These are phyloP conservation scores for Rhododendron kiyosumense DNA, from an alignment of 148 eudicot species.

Conservation along the genomic window DNA sequence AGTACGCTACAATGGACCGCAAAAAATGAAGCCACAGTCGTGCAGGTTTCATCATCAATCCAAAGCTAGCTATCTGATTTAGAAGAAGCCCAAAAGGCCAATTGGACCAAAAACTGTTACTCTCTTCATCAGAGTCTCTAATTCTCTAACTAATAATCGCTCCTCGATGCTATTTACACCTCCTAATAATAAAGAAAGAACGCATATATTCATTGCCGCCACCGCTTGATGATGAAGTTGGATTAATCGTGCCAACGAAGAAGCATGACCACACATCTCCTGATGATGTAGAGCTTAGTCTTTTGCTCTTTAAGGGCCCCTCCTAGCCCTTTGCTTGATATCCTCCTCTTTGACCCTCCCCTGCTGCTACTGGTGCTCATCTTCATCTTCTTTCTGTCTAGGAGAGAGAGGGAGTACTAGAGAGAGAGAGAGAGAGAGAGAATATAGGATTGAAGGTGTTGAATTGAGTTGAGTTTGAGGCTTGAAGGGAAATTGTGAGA, in stretches of 20 bases:
- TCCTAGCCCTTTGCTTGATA: slow-evolving; percentile 60
- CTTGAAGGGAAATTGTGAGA: slow-evolving; percentile 2
- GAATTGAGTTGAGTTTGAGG: slow-evolving; percentile 9
- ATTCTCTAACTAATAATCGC: not conserved
- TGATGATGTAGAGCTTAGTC: slow-evolving; percentile 55
- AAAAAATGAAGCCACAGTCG: slow-evolving; percentile 16
- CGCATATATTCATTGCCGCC: not conserved
- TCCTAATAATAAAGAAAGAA: not conserved
- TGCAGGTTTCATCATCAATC: no score
- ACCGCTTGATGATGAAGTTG: slow-evolving; percentile 16
- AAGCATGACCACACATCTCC: slow-evolving; percentile 94
- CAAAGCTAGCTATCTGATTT: slow-evolving; percentile 4
- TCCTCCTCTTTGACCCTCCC: slow-evolving; percentile 60
- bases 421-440: not conserved
- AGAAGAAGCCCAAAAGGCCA: slow-evolving; percentile 7
- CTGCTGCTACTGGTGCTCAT: slow-evolving; percentile 31
- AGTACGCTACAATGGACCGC: slow-evolving; percentile 12
- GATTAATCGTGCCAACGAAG: slow-evolving; percentile 84
- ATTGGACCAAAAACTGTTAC: slow-evolving; percentile 5
- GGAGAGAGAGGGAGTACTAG: not conserved
- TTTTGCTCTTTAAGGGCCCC: slow-evolving; percentile 52
- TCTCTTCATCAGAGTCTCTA: not conserved
- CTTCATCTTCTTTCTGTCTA: slow-evolving; percentile 34
- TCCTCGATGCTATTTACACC: slow-evolving; percentile 13
- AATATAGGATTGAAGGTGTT: not conserved